Conservation (phyloP, 2,329 filamentous ascomycete genomes). For the Alternaria tenuissima region DNA sequence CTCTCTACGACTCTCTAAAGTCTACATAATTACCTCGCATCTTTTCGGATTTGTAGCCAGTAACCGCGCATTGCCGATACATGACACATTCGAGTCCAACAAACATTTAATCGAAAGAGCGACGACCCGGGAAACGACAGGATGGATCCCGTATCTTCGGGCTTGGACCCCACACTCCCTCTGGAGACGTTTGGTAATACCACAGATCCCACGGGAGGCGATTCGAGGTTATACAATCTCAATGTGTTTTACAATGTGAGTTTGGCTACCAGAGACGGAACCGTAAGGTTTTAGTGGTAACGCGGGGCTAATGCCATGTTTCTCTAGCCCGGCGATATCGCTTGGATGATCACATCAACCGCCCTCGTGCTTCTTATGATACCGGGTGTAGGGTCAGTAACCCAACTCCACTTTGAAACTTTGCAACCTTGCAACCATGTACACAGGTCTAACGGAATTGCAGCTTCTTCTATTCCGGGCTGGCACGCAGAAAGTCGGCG, state of each 20-base stretch:
- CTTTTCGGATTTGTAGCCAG: background rate
- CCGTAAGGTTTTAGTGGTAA: slow-evolving; percentile 18
- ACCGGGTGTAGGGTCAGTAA: slow-evolving; percentile 76
- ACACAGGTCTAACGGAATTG: slow-evolving; percentile 5
- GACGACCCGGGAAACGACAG: slow-evolving; percentile 10
- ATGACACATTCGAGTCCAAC: background rate
- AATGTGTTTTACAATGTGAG: slow-evolving; percentile 85
- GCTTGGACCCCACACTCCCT: slow-evolving; percentile 42
- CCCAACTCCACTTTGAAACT: background rate
- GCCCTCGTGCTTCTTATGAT: slow-evolving; percentile 92
- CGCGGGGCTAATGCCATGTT: slow-evolving; percentile 35
- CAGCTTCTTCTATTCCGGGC: slow-evolving; percentile 91
- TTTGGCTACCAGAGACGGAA: slow-evolving; percentile 5
- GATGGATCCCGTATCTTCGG: slow-evolving; percentile 42
- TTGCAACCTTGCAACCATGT: background rate
- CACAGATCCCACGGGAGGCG: slow-evolving; percentile 70
- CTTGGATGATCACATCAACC: slow-evolving; percentile 79
- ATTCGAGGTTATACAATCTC: slow-evolving; percentile 72
- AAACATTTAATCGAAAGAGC: background rate
- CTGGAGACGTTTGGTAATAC: slow-evolving; percentile 61
- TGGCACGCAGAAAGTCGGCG: slow-evolving; percentile 87
- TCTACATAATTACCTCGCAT: background rate
- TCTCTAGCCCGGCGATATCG: slow-evolving; percentile 76
- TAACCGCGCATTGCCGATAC: background rate
- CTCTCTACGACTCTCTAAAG: slow-evolving; percentile 22